A percentile compares a stretch with the other conserved stretches of the same genome.
Evolutionary conservation across 2,329 filamentous ascomycete species (phyloP).

Genomic region (Myrmaecium sp.): DNA sequence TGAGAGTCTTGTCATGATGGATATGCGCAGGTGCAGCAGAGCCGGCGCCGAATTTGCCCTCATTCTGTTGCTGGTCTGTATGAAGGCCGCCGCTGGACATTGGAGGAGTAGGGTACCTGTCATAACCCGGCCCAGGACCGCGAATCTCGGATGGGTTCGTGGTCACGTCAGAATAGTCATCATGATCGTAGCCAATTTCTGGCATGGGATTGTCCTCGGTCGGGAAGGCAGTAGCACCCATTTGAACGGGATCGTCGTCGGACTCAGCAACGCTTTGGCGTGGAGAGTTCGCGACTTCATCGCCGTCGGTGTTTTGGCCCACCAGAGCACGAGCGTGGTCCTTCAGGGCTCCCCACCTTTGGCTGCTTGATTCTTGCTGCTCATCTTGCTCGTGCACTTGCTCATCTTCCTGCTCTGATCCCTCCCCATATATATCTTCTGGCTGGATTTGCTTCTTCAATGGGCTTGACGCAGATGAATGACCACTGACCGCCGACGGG

Average conservation of each 20-base stretch:
- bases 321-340: conserved; percentile 23
- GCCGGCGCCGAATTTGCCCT: conserved; percentile 32
- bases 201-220: conserved; percentile 54
- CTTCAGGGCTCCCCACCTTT: conserved; percentile 22
- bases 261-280: conserved; percentile 37
- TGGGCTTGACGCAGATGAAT: conserved; percentile 16
- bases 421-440: too few relatives aligned
- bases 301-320: conserved; percentile 12
- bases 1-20: conserved; percentile 10
- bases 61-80: conserved; percentile 17
- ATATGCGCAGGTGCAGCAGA: conserved; percentile 29
- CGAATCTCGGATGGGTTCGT: conserved; percentile 78
- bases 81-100: conserved; percentile 13
- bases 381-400: too few relatives aligned
- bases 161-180: conserved; percentile 46
- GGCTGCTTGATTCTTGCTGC: too few relatives aligned
- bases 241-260: conserved; percentile 28
- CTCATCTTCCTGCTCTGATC: too few relatives aligned
- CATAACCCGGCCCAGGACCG: conserved; percentile 41
- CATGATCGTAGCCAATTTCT: conserved; percentile 52
- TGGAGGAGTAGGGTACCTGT: conserved; percentile 37
- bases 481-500: conserved; percentile 52
- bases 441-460: conserved; percentile 7
- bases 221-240: conserved; percentile 56
- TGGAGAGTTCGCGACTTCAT: conserved; percentile 31